Percentiles rank a stretch among this genome's conserved stretches.
Conservation (phyloP, 2,329 filamentous ascomycete species). For the Dothistroma septosporum region DNA sequence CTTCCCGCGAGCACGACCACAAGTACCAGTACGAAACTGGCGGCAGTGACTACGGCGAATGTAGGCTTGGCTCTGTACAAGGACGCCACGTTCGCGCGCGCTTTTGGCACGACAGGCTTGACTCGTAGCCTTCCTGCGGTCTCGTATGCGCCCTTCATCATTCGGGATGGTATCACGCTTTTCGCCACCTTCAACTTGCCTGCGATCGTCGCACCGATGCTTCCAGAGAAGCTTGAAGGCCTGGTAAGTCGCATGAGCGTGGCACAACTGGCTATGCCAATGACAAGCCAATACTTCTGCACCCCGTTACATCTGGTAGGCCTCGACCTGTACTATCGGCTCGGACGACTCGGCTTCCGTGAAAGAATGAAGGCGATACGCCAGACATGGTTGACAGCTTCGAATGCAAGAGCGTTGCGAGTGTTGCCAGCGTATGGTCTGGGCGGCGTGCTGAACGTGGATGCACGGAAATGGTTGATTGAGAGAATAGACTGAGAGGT, state of each 20-base stretch:
- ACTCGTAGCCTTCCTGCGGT: conserved; percentile 15
- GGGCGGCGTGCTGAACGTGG: conserved; percentile 21
- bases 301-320: conserved; percentile 24
- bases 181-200: conserved; percentile 24
- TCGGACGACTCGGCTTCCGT: conserved; percentile 3
- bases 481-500: conserved; percentile 1
- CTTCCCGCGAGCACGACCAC: conserved; percentile 14
- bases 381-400: conserved; percentile 15
- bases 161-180: conserved; percentile 22
- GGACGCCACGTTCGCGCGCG: conserved; percentile 21
- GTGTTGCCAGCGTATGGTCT: conserved; percentile 24
- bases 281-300: conserved; percentile 20
- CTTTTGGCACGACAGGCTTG: conserved; percentile 18
- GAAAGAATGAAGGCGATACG: conserved; percentile 12
- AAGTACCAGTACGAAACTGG: conserved; percentile 17
- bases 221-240: conserved; percentile 17
- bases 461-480: conserved; percentile 5
- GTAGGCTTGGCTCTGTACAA: conserved; percentile 22
- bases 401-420: conserved; percentile 19
- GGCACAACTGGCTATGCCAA: conserved; percentile 19
- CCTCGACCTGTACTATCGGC: conserved; percentile 22
- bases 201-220: conserved; percentile 11
- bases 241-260: conserved; percentile 14
- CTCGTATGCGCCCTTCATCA: conserved; percentile 20
- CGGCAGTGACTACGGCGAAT: conserved; percentile 19